phyloP scores from a whole-genome alignment of 768 basidiomycete genomes.

The Suillus fuscotomentosus region DNA sequence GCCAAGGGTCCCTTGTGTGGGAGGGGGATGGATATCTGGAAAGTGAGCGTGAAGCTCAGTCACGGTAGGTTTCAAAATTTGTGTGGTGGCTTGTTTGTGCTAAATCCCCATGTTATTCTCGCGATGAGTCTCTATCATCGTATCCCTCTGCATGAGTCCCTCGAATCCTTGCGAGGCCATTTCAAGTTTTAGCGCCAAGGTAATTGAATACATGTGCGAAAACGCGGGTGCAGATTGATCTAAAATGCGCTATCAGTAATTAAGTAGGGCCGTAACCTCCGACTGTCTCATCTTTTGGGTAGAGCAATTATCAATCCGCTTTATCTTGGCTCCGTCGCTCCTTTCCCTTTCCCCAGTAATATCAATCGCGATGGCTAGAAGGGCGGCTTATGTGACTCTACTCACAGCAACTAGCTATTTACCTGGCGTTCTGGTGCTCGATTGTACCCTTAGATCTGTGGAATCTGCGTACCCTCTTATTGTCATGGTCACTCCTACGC shows the following conservation, averaged over 20 bases:
- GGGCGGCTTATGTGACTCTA: conserved; percentile 72
- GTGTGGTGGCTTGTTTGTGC: neutral
- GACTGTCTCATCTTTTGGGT: neutral
- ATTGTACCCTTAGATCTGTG: conserved; percentile 50
- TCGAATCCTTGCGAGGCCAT: neutral
- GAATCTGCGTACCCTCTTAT: conserved; percentile 72
- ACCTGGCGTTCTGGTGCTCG: conserved; percentile 53
- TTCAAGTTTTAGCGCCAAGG: neutral
- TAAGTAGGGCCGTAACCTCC: neutral
- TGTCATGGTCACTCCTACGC: conserved; percentile 66
- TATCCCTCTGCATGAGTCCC: conserved; percentile 3
- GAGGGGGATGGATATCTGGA: conserved; percentile 89
- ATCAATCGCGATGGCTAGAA: conserved; percentile 29
- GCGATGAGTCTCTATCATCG: conserved; percentile 3
- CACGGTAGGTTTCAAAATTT: neutral
- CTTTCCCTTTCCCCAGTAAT: neutral
- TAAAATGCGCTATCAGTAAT: neutral
- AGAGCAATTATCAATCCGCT: neutral
- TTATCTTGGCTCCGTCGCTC: neutral
- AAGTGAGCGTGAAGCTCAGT: conserved; percentile 80
- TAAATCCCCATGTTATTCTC: conserved; percentile 2
- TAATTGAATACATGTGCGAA: neutral
- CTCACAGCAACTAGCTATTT: conserved; percentile 67
- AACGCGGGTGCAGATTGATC: neutral
- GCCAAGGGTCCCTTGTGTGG: conserved; percentile 96